phyloP scores from a whole-genome alignment of 2,329 filamentous ascomycete species.

The Ceratocystis ficicola region DNA sequence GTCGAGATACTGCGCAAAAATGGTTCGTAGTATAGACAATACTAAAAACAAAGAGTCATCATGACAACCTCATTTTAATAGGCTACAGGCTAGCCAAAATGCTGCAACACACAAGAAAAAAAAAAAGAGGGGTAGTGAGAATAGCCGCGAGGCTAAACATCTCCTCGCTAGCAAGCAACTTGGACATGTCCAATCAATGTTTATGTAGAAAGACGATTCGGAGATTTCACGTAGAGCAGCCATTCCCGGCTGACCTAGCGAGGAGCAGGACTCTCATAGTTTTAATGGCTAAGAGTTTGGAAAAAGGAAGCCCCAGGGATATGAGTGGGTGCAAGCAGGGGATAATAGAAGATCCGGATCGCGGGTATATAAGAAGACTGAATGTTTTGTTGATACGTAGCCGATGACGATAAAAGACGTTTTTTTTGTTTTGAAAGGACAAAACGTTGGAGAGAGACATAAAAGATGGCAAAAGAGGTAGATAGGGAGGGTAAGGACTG shows the following conservation, averaged over 20 bases:
- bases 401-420: conserved; percentile 3
- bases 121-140: conserved; percentile 16
- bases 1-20: background rate
- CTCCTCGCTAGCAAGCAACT: conserved; percentile 15
- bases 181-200: conserved; percentile 13
- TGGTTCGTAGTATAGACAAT: background rate
- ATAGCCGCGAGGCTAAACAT: conserved; percentile 20
- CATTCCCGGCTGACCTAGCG: background rate
- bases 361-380: conserved; percentile 10
- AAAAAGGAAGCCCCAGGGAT: background rate
- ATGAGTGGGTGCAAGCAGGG: background rate
- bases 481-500: conserved; percentile 1
- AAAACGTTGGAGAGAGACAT: background rate
- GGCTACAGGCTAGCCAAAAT: background rate
- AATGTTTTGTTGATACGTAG: background rate
- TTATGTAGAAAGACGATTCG: background rate
- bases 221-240: background rate
- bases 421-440: conserved; percentile 12
- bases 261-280: background rate
- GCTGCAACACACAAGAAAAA: conserved; percentile 3
- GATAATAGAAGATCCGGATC: background rate
- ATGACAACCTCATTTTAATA: background rate
- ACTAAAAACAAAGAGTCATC: background rate
- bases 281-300: background rate
- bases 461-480: background rate